Conservation (phyloP, 257 asterid genomes). For the Galeopsis tetrahit region DNA sequence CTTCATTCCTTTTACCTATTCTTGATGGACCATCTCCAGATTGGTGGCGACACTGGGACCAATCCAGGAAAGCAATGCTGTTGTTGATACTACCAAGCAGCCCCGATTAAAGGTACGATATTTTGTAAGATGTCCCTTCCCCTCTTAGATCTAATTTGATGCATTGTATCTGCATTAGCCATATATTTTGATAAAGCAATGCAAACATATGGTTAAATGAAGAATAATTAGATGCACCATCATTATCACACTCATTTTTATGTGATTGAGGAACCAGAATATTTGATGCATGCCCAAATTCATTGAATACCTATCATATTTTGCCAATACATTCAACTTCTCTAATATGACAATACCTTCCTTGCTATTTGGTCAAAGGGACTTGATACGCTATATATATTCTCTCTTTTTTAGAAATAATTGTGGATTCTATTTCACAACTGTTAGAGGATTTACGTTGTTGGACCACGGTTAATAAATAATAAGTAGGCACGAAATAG, state of each 20-base stretch:
- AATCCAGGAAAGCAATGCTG: constrained; percentile 22
- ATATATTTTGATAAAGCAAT: constrained; percentile 12
- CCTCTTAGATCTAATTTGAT: not conserved
- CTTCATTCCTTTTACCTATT: constrained; percentile 6
- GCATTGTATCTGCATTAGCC: not conserved
- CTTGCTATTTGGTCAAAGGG: constrained; percentile 9
- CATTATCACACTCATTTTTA: constrained; percentile 19
- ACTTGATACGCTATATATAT: constrained; percentile 9
- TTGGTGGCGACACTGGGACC: constrained; percentile 7
- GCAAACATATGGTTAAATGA: not conserved
- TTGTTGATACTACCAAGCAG: constrained; percentile 11
- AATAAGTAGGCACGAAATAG: not conserved
- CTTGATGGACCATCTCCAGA: constrained; percentile 23
- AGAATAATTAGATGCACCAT: constrained; percentile 12
- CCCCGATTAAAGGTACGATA: not conserved
- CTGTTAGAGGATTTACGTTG: not conserved
- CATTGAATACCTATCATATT: constrained; percentile 20
- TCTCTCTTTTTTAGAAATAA: not conserved
- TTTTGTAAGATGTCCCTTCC: too few relatives aligned
- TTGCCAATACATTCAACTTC: not conserved
- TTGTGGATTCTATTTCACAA: not conserved
- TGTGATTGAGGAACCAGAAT: not conserved
- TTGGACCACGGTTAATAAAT: constrained; percentile 3
- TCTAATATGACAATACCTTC: not conserved
- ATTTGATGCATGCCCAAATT: constrained; percentile 14